Evolutionary conservation across 2,329 filamentous ascomycete species (phyloP).

Genomic region (Pseudogymnoascus sp.): DNA sequence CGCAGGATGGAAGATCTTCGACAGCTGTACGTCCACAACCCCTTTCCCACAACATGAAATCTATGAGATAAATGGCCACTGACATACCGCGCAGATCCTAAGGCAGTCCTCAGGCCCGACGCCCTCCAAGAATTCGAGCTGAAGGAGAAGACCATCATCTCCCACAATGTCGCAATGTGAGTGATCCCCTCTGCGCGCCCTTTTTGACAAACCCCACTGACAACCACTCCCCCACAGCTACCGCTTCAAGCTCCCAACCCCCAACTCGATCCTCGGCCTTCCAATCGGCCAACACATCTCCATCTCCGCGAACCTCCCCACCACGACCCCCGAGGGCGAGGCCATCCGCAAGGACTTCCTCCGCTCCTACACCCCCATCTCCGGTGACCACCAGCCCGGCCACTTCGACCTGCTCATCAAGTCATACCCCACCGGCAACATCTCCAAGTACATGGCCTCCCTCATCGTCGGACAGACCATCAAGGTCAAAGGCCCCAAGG

Average conservation of each 20-base stretch:
- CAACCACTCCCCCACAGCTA: constrained; percentile 48
- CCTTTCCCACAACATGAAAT: background rate
- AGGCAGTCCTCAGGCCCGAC: constrained; percentile 78
- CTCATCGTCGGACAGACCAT: constrained; percentile 79
- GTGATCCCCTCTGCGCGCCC: constrained; percentile 23
- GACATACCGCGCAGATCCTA: constrained; percentile 30
- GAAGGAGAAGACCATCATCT: constrained; percentile 89
- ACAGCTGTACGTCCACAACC: constrained; percentile 46
- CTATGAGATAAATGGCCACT: background rate
- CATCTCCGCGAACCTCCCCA: constrained; percentile 67
- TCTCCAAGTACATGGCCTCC: constrained; percentile 83
- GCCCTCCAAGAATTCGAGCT: constrained; percentile 89
- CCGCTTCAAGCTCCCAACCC: constrained; percentile 76
- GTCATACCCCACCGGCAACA: constrained; percentile 95
- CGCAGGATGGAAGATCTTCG: constrained; percentile 63
- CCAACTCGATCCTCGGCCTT: constrained; percentile 78
- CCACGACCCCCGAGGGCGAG: constrained; percentile 52
- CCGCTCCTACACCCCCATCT: constrained; percentile 87
- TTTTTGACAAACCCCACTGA: constrained; percentile 11
- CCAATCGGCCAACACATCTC: constrained; percentile 99
- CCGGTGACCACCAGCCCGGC: constrained; percentile 79
- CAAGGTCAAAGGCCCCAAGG: constrained; percentile 89
- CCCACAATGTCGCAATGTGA: constrained; percentile 96
- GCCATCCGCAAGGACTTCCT: constrained; percentile 65
- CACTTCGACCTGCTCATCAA: constrained; percentile 97